Base-by-base conservation (phyloP, 169 alveolate genomes). In the Cryptosporidium felis region DNA sequence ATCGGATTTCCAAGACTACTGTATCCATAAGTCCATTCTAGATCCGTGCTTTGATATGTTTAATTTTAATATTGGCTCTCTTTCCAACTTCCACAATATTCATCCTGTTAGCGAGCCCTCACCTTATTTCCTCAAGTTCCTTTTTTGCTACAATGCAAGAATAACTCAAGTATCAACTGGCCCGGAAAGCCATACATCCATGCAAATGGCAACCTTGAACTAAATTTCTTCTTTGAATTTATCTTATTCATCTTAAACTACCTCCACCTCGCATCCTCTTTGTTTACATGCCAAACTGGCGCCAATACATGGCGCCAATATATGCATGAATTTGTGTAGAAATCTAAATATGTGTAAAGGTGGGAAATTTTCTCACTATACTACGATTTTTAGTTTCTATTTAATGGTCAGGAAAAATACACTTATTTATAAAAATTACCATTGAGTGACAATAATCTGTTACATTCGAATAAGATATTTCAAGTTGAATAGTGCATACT, bases 1-100 rank as follows among this genome's bases (percentile, higher is more conserved):
- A 38, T 67, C 85, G 14, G 85, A 74, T 23, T 74, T 74, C 41
- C 21, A 74, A 3, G 56, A 74, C 28, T 28, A 49, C 8, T 23
- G 23, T 1, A 56, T 74, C 2, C 85, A 65, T 47, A 46, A 38
- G 12, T 5, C 49, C 5, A 40, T 74, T 12, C 41, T 74, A 32
- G 65, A 38, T 28, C 23, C 23, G 38, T 56, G 59, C n/a, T n/a
- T 56, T 21, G 63, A 28, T 6, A 14, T 61, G 18, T 28, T 18
- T 18, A 47, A 61, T 0, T 30, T 38, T 16, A 26, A 61, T 34
- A 5, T 40, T 1, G 23, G 21, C 16, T 41, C 16, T n/a, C 44
- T 40, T 9, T 61, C 56, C 30, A 61, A 21, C 1, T 38, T 41
- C 0, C 34, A 61, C 51, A 61, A n/a, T 2, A n/a, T 5, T 36